Evolutionary conservation across 2,329 filamentous ascomycete genomes (phyloP), one percentile per base, ranked within the genome.

Genomic region (Volutella citrinella): DNA sequence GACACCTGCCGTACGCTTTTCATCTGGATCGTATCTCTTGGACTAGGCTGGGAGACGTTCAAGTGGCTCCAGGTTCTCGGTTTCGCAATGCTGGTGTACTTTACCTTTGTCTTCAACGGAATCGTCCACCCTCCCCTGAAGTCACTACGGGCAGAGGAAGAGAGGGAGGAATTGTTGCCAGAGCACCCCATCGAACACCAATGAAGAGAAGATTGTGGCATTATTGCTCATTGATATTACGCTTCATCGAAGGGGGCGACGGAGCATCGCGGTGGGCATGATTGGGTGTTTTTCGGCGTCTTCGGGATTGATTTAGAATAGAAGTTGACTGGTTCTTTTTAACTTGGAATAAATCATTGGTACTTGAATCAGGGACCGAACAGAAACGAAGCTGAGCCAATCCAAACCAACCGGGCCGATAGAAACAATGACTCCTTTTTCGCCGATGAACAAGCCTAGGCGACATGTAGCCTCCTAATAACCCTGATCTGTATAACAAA

Each of bases 1-100:
- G 93, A 98, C 62, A 98, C 93, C 2, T 97, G 90, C 71, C 82
- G 91, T 24, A 98, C 93, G 0, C 77, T 98, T 2, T 97, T 98
- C 67, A 97, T 98, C 64, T 98, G 93, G 93, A 76, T 98, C 18
- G 87, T 95, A 11, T 95, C 88, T 13, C 77, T 98, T 5, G 87
- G 85, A 5, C 76, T 98, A 3, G 90, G 90, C 41, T 98, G 93
- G 93, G 93, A 98, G 67, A 82, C 80, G 0, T 97, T 98, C 77
- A 97, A 97, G 66, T 94, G 87, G 84, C 76, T 98, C 7, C 93
- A 98, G 65, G 87, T 98, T 11, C 60, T 79, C 4, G 93, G 93
- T 3, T 98, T 98, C 51, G 85, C 69, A 3, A 67, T 96, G 46
- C 75, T 98, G 21, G 93, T 98, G 11, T 98, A 96, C 59, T 94